Evolutionary conservation across 2,329 filamentous ascomycete genomes (phyloP), one percentile per base, ranked within the genome.

Genomic region (Colletotrichum paranaense): DNA sequence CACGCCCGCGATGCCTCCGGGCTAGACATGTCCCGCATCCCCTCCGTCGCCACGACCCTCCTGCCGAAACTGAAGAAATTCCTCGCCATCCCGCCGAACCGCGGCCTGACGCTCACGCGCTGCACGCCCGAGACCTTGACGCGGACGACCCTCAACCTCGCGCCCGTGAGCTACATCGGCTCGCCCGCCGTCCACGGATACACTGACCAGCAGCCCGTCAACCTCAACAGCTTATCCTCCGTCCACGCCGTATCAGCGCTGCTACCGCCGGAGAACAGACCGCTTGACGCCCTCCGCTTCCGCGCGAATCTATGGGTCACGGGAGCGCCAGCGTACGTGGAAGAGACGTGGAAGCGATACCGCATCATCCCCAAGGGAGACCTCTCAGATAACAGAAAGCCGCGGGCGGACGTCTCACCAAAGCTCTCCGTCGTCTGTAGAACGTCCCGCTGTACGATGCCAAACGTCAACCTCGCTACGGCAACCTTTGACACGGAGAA

Each of bases 301-400:
- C 73, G 75, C n/a, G 75, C 75, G 0, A 76, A 76, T 7, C 8
- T 76, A 3, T 76, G 75, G 75, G 72, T 76, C 19, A 56, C 67
- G 2, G 75, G 75, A 14, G 62, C 70, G 1, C 57, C 72, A 1
- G 75, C 75, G 4, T 76, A 74, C 30, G 75, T 74, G 6, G 75
- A 76, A 55, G 75, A 76, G 24, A 42, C 56, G 1, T 76, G 75
- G 75, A 76, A 75, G 38, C 68, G 74, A 8, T 76, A 59, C 57
- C 74, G 74, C 6, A 68, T 76, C 7, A 32, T 62, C 3, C 69
- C 63, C 14, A 67, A n/a, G n/a, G 49, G 19, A 0, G 1, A 22
- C 3, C 3, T n/a, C 42, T 19, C 42, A 4, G 11, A 14, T 12
- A 55, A 64, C 52, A 26, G 2, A 2, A 22, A 24, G 2, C 16